Evolutionary conservation across 192 early-diverging fungal genomes (phyloP).

Genomic region (Cladochytrium replicatum): DNA sequence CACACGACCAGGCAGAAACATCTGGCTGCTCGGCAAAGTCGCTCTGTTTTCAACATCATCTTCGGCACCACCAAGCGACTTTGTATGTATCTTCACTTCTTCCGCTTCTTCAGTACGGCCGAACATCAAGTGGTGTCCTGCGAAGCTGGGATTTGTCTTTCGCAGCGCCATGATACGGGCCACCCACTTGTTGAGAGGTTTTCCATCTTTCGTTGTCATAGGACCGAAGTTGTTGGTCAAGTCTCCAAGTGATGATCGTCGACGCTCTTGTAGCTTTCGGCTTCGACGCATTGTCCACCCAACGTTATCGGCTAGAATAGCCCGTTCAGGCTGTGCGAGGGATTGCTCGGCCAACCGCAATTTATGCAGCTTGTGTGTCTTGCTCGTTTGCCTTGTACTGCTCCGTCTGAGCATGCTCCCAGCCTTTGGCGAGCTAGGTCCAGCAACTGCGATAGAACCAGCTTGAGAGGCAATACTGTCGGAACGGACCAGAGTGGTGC

Average conservation of each 20-base stretch:
- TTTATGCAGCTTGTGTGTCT: not conserved
- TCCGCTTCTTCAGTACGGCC: no score
- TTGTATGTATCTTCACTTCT: no score
- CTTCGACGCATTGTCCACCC: not conserved
- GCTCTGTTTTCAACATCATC: not conserved
- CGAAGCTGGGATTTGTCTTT: not conserved
- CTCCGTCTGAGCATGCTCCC: no score
- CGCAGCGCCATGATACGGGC: conserved; percentile 1
- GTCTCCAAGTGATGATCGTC: not conserved
- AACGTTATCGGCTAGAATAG: not conserved
- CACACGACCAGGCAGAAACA: conserved; percentile 20
- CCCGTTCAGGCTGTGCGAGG: not conserved
- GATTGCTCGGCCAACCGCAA: not conserved
- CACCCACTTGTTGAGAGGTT: not conserved
- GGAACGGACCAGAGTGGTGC: no score
- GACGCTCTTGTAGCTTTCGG: not conserved
- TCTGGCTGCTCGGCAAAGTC: not conserved
- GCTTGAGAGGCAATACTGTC: no score
- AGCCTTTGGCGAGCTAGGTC: no score
- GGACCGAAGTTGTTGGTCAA: not conserved
- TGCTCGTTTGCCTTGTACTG: not conserved
- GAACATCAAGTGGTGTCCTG: no score
- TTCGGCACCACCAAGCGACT: no score
- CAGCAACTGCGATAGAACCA: no score
- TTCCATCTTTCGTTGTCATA: not conserved